These are phyloP conservation scores for Tetrastigma voinierianum DNA, from an alignment of 164 flowering plant species.

Conservation along the genomic window DNA sequence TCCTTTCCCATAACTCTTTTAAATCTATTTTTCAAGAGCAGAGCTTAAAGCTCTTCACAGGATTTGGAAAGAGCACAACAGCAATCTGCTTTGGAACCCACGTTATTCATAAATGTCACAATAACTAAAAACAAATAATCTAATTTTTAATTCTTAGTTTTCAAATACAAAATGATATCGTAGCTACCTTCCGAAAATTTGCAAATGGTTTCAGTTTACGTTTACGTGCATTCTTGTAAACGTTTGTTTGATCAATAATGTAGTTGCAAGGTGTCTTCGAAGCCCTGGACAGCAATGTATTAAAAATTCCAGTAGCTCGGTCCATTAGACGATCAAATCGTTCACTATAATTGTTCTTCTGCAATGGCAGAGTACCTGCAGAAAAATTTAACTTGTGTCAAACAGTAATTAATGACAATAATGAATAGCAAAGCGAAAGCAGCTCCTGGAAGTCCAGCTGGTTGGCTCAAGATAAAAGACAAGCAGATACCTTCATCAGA, in stretches of 20 bases:
- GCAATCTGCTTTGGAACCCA: slow-evolving; percentile 39
- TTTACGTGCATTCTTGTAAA: slow-evolving; percentile 63
- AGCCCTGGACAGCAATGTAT: slow-evolving; percentile 56
- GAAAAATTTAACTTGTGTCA: slow-evolving; percentile 1
- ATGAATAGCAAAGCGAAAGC: background rate
- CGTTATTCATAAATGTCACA: background rate
- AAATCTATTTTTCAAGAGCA: slow-evolving; percentile 52
- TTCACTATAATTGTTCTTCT: slow-evolving; percentile 60
- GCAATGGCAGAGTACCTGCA: slow-evolving; percentile 58
- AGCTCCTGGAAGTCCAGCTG: background rate
- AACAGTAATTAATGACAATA: slow-evolving; percentile 2
- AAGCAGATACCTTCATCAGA: slow-evolving; percentile 58
- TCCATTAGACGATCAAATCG: slow-evolving; percentile 58
- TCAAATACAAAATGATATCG: background rate
- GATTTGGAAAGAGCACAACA: slow-evolving; percentile 53
- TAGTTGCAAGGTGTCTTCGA: slow-evolving; percentile 46
- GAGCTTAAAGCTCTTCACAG: slow-evolving; percentile 40
- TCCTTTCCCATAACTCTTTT: slow-evolving; percentile 72
- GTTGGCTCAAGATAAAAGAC: background rate
- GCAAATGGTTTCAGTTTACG: slow-evolving; percentile 57
- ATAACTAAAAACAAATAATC: background rate
- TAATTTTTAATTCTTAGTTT: background rate
- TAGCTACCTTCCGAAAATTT: slow-evolving; percentile 45
- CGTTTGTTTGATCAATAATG: slow-evolving; percentile 72
- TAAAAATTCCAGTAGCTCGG: slow-evolving; percentile 54